A percentile compares a stretch with the other conserved stretches of the same genome.
These are phyloP conservation scores for Euryodendron excelsum DNA, from an alignment of 148 eudicot genomes.

Conservation along the genomic window DNA sequence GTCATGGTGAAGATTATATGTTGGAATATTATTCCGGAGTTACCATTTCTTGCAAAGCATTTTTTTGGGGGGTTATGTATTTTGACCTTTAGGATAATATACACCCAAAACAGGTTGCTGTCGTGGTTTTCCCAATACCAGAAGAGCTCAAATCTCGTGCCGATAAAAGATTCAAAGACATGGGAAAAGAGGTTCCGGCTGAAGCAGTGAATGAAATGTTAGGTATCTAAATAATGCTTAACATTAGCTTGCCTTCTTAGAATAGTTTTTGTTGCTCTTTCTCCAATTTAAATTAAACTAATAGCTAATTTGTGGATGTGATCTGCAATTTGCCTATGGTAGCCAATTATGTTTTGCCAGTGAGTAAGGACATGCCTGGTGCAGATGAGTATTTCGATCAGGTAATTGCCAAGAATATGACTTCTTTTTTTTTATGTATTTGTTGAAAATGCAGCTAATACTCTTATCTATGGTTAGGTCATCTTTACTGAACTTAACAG, in stretches of 20 bases:
- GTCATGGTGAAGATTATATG: not conserved
- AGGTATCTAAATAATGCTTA: constrained; percentile 36
- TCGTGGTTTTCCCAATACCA: constrained; percentile 55
- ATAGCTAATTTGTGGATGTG: not conserved
- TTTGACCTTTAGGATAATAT: constrained; percentile 7
- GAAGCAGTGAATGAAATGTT: constrained; percentile 58
- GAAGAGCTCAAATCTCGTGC: constrained; percentile 50
- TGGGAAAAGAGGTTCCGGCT: constrained; percentile 66
- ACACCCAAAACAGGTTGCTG: constrained; percentile 44
- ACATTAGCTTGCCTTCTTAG: too few species aligned
- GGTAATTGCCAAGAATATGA: constrained; percentile 27
- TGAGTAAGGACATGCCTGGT: constrained; percentile 54
- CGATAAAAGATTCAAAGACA: constrained; percentile 49
- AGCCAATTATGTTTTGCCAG: constrained; percentile 64
- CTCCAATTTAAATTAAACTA: not conserved
- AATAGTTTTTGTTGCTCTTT: not conserved
- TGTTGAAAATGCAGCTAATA: constrained; percentile 4
- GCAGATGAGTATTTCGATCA: constrained; percentile 66
- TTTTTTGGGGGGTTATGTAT: not conserved
- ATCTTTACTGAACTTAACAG: constrained; percentile 45
- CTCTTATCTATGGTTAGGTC: constrained; percentile 30
- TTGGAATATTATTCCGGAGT: not conserved
- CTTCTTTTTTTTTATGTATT: not conserved
- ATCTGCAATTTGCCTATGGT: constrained; percentile 14
- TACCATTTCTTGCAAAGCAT: not conserved